Conservation (phyloP, 73 alveolate genomes). For the Tetrahymena thermophila region DNA sequence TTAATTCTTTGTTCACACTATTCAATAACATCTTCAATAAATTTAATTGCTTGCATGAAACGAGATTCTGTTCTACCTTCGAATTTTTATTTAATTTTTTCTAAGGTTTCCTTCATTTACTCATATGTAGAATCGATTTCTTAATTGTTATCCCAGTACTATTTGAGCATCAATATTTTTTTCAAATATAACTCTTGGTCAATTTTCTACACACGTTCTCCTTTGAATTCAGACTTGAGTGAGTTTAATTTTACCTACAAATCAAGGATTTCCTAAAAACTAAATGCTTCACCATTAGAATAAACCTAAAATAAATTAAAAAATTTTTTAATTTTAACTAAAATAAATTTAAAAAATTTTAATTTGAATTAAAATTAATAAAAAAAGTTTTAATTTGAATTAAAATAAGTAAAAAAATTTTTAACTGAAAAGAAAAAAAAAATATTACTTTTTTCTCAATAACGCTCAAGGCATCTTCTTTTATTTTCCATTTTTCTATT, state of each 20-base stretch:
- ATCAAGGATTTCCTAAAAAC: background rate
- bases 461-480: background rate
- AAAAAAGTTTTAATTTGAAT: background rate
- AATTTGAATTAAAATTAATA: no score
- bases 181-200: background rate
- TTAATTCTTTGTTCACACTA: background rate
- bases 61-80: background rate
- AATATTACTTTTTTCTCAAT: background rate
- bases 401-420: background rate
- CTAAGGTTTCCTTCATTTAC: background rate
- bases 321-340: no score
- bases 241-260: background rate
- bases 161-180: background rate
- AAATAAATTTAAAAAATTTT: no score
- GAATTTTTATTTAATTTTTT: background rate
- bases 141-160: background rate
- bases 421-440: background rate
- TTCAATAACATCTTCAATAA: background rate
- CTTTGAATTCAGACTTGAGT: background rate
- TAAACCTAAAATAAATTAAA: background rate
- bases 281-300: background rate
- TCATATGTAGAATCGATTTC: background rate
- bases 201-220: background rate
- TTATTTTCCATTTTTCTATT: background rate
- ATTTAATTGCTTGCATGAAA: background rate